Percentiles rank a stretch among this genome's conserved stretches.
Evolutionary conservation across 2,329 filamentous ascomycete species (phyloP).

Genomic region (Fusarium musae): DNA sequence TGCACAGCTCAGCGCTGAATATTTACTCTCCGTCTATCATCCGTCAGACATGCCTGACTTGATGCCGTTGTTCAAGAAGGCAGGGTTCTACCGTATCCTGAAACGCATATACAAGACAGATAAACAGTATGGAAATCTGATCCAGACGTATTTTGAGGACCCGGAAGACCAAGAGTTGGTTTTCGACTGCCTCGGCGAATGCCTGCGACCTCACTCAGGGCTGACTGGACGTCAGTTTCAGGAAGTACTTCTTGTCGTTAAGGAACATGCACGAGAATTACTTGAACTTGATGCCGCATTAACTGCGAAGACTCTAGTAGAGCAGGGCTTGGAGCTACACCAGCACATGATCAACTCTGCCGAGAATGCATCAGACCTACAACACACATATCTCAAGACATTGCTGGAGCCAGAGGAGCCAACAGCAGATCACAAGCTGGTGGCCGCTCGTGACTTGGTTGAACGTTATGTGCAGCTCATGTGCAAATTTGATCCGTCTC

Average conservation of each 20-base stretch:
- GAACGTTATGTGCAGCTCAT: constrained; percentile 92
- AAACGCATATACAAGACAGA: constrained; percentile 88
- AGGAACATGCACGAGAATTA: constrained; percentile 72
- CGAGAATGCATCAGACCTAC: constrained; percentile 68
- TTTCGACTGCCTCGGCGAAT: constrained; percentile 83
- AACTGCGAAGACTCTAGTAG: constrained; percentile 73
- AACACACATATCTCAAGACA: constrained; percentile 80
- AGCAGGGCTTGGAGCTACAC: constrained; percentile 72
- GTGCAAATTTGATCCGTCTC: constrained; percentile 83
- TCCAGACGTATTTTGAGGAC: constrained; percentile 88
- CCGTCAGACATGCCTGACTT: constrained; percentile 82
- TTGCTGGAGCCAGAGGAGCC: constrained; percentile 73
- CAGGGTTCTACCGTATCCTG: constrained; percentile 88
- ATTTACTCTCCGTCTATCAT: constrained; percentile 91
- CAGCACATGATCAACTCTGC: constrained; percentile 71
- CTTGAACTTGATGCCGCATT: constrained; percentile 72
- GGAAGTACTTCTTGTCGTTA: constrained; percentile 75
- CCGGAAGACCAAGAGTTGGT: constrained; percentile 77
- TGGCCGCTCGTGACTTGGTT: constrained; percentile 69
- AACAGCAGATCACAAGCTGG: constrained; percentile 46
- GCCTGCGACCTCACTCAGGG: constrained; percentile 71
- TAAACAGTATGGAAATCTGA: constrained; percentile 79
- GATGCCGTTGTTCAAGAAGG: constrained; percentile 80
- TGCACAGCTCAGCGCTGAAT: constrained; percentile 96
- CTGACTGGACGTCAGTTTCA: constrained; percentile 76